A percentile compares a stretch with the other conserved stretches of the same genome.
Conservation (phyloP, 306 rosid genomes). For the Herpetospermum pedunculosum region DNA sequence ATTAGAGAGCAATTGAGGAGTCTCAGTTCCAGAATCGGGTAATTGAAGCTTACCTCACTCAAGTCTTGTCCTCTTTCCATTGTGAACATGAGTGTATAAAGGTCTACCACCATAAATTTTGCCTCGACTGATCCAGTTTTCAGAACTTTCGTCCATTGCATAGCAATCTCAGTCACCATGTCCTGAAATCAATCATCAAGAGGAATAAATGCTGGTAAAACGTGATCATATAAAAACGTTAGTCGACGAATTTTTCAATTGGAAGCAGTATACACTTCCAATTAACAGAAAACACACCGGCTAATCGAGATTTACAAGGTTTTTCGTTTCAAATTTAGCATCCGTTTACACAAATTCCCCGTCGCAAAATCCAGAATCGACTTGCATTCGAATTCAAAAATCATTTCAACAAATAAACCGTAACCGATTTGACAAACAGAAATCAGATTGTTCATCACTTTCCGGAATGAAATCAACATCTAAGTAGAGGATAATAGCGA, state of each 20-base stretch:
- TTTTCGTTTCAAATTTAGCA: not conserved
- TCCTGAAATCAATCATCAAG: slow-evolving; percentile 46
- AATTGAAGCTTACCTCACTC: slow-evolving; percentile 42
- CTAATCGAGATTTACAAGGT: not conserved
- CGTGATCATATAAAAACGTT: not conserved
- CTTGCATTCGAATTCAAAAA: not conserved
- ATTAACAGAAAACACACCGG: not conserved
- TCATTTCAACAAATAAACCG: not conserved
- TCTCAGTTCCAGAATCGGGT: not conserved
- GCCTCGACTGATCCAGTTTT: slow-evolving; percentile 66
- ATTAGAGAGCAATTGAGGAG: not conserved
- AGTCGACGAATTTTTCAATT: not conserved
- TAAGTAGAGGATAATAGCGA: not conserved
- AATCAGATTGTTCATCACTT: not conserved
- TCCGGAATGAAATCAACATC: not conserved
- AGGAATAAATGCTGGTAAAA: not conserved
- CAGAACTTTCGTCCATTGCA: slow-evolving; percentile 73
- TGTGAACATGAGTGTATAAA: slow-evolving; percentile 81
- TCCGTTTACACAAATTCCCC: not conserved
- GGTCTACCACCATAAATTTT: slow-evolving; percentile 69
- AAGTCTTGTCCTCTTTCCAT: slow-evolving; percentile 57
- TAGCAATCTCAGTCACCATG: slow-evolving; percentile 55
- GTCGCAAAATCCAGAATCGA: not conserved
- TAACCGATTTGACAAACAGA: not conserved
- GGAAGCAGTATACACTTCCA: not conserved